Evolutionary conservation across 441 rosid genomes (phyloP), one percentile per base, ranked within the genome.

Genomic region (Melastoma candidum): DNA sequence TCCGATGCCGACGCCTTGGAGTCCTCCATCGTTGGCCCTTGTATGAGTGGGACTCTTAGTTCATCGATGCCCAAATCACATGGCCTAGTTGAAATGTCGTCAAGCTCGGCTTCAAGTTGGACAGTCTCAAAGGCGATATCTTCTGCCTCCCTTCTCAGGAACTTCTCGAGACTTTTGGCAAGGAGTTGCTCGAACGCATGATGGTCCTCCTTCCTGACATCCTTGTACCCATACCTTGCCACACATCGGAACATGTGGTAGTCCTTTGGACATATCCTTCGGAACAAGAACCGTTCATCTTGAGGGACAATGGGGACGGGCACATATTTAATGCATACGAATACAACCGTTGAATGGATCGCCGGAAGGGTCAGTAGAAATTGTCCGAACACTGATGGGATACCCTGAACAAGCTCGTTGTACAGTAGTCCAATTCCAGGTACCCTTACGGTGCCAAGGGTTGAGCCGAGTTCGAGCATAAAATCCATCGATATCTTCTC

Each of bases 171-270:
- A 68, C 95, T 82, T 58, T 78, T 85, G 3, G 74, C 85, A 53
- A 92, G 70, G 60, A 84, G 97, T 63, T 79, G 81, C 79, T 88
- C 98, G n/a, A 92, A 92, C 29, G 75, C 72, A 36, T 62, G 73
- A 53, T 84, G 87, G 65, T 86, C 94, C 74, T 85, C 98, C 74
- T 88, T 88, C 46, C 92, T 68, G 0, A 84, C 70, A 46, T 92
- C 98, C 68, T 88, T 92, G 78, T 88, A 92, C 24, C 98, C 97
- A 14, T 92, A 92, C 39, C 98, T 76, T 9, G 98, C 95, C 3
- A 92, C 57, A 17, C 97, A 92, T n/a, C 78, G 77, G 69, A 92
- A 92, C 75, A 92, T 79, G 64, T 84, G 98, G 71, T 88, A 88
- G 76, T 88, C 98, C 45, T 85, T 85, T 0, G 92, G 95, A 71